Evolutionary conservation across 2,329 filamentous ascomycete species (phyloP), one percentile per base, ranked within the genome.

Genomic region (Thelonectria rubi): DNA sequence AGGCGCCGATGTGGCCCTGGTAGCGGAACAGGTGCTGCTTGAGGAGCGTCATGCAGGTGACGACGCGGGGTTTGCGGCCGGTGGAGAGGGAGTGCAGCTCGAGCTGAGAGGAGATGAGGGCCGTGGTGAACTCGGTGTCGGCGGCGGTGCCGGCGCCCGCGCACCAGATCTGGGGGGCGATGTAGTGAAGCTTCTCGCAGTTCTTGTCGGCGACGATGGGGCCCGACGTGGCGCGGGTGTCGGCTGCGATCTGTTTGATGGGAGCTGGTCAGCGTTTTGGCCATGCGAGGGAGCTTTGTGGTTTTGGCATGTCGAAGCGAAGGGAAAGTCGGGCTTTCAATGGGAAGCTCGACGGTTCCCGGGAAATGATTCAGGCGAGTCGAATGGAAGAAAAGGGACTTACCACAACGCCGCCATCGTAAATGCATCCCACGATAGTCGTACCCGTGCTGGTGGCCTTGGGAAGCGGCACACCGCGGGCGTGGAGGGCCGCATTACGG

Each of bases 131-230:
- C 83, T 99, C 95, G 69, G 94, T 98, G 80, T 99, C 95, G 73
- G 95, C 95, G 65, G 95, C 95, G 53, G 95, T 99, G 79, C 96
- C 95, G 70, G 95, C 96, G 72, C 95, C 95, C 10, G 95, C 95
- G 81, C 95, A 99, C 95, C 95, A 99, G 81, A 99, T 99, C 80
- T 97, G 93, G 62, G 95, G 94, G 45, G 95, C 86, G 79, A 99
- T 99, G 85, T 96, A 99, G 84, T 99, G 95, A 68, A 99, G 89
- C 84, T 99, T 99, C 83, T 99, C 94, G 84, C 95, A 98, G 87
- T 99, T 99, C 92, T 99, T 99, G 88, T 99, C 95, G 80, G 96
- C 96, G 72, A 99, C 95, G 80, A 99, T 99, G 70, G 95, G 94
- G 37, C 95, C 95, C 68, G 92, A 96, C 48, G 95, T 99, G 67